Evolutionary conservation across 306 rosid genomes (phyloP).

Genomic region (Medicago ruthenica): DNA sequence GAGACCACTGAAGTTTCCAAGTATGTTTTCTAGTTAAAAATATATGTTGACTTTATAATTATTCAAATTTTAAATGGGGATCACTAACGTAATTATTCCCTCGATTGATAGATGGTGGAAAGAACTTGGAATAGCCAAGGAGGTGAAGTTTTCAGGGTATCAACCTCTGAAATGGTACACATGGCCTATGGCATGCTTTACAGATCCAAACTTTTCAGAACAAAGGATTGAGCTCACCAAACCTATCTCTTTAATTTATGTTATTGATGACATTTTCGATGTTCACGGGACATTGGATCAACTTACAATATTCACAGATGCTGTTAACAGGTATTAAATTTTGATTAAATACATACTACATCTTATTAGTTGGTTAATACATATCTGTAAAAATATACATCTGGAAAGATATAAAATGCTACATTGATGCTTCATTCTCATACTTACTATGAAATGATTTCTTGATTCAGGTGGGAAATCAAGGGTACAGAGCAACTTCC

Average conservation of each 20-base stretch:
- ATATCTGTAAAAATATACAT: too few relatives aligned
- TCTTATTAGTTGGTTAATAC: not conserved
- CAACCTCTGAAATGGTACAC: not conserved
- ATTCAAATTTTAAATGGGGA: not conserved
- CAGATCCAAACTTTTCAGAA: not conserved
- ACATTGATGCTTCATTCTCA: not conserved
- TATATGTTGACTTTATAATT: too few relatives aligned
- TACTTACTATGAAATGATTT: not conserved
- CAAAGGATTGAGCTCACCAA: not conserved
- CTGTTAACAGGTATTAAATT: not conserved
- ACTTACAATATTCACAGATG: not conserved
- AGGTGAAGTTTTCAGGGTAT: not conserved
- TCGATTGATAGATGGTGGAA: conserved; percentile 61
- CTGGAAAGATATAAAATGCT: too few relatives aligned
- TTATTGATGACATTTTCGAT: conserved; percentile 11
- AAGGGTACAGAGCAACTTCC: too few relatives aligned
- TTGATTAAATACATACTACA: not conserved
- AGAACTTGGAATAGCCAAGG: conserved; percentile 16
- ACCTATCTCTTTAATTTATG: not conserved
- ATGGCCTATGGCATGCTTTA: conserved; percentile 6
- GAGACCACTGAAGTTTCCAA: conserved; percentile 42
- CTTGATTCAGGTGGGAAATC: too few relatives aligned
- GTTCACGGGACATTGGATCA: not conserved
- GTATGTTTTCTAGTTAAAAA: conserved; percentile 31
- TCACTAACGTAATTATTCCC: too few relatives aligned